Evolutionary conservation across 495 filamentous ascomycete species (phyloP), one percentile per base, ranked within the genome.

Genomic region (Barbatosphaeria neglecta): DNA sequence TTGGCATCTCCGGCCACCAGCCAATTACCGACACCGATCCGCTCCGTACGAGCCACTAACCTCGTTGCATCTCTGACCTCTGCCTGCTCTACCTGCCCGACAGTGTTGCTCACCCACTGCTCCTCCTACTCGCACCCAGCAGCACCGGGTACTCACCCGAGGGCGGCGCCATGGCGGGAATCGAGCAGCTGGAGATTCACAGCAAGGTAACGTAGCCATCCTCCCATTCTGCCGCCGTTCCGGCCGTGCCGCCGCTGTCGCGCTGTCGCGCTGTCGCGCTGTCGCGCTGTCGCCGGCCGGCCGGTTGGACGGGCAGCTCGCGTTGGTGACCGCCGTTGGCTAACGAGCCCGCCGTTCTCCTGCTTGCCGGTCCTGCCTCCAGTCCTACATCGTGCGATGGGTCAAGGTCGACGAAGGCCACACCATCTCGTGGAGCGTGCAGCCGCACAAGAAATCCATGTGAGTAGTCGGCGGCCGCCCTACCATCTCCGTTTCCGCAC

Each of bases 311-410:
- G 24, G 45, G 25, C n/a, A 31, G 47, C 50, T 56, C 23, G 28
- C 28, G 19, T 47, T n/a, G n/a, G n/a, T 5, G 31, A 15, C 13
- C 2, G 13, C 31, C 2, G 13, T 11, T 11, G 13, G 13, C 31
- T 35, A n/a, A 35, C 31, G 2, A 1, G 2, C 13, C 2, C 13
- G 31, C 11, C 9, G 13, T n/a, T 2, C 16, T 16, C n/a, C n/a
- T 35, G 13, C 31, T 35, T n/a, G n/a, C n/a, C n/a, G n/a, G 18
- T 23, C 47, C 47, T 44, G 16, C 22, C 39, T 37, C 9, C 54
- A 98, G 92, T 93, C 88, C 35, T 97, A 98, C 66, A 87, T 98
- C 53, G 86, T 97, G 37, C 87, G 92, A 55, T 98, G 93, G 93
- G 84, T 97, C 51, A 80, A 86, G 56, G 90, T 96, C 47, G 81